A percentile compares a stretch with the other conserved stretches of the same genome.
phyloP scores from a whole-genome alignment of 306 rosid species.

The Aeschynomene evenia region DNA sequence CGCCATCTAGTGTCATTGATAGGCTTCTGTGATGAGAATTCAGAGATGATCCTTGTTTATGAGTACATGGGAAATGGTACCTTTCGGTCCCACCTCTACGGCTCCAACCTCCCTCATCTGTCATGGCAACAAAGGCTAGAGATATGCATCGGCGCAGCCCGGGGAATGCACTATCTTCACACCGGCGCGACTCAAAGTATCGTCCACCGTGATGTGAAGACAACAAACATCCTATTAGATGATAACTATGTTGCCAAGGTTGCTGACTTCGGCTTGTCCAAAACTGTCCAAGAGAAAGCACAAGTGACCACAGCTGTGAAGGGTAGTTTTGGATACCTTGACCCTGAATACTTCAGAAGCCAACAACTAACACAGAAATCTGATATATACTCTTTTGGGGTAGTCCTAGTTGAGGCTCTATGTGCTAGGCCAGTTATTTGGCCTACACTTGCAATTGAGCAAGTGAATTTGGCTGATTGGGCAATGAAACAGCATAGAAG shows the following conservation, averaged over 20 bases:
- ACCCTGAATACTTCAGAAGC: constrained; percentile 75
- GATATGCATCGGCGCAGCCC: constrained; percentile 88
- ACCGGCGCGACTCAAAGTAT: constrained; percentile 81
- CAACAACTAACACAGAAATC: constrained; percentile 81
- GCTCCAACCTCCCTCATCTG: constrained; percentile 48
- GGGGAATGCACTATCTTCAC: constrained; percentile 87
- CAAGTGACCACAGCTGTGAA: constrained; percentile 91
- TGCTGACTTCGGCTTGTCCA: constrained; percentile 82
- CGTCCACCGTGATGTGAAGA: constrained; percentile 83
- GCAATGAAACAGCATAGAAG: constrained; percentile 48
- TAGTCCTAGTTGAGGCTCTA: constrained; percentile 67
- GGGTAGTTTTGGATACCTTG: constrained; percentile 92
- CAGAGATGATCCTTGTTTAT: constrained; percentile 85
- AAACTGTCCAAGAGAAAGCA: constrained; percentile 60
- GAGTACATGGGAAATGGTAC: constrained; percentile 91
- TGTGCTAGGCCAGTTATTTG: constrained; percentile 65
- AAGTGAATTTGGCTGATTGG: constrained; percentile 75
- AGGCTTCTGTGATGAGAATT: constrained; percentile 73
- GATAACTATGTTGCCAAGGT: constrained; percentile 76
- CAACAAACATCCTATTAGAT: constrained; percentile 82
- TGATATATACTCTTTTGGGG: constrained; percentile 86
- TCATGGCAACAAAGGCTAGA: too few species aligned
- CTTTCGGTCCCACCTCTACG: constrained; percentile 70
- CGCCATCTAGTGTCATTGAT: constrained; percentile 83
- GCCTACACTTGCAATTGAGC: constrained; percentile 53